Percentiles rank a stretch among this genome's conserved stretches.
phyloP scores from a whole-genome alignment of 306 rosid species.

The Ceratonia siliqua region DNA sequence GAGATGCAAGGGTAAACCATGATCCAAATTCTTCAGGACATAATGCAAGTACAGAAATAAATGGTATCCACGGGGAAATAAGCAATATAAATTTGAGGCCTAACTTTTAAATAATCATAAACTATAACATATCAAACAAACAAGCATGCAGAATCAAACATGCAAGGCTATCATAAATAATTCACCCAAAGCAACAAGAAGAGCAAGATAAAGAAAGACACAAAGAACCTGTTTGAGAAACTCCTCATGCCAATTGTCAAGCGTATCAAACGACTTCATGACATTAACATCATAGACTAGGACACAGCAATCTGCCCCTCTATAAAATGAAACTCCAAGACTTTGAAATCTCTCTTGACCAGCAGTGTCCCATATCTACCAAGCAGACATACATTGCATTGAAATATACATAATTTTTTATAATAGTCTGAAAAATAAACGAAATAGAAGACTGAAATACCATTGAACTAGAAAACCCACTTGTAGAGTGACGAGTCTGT shows the following conservation, averaged over 20 bases:
- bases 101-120: background rate
- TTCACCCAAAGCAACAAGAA: no score
- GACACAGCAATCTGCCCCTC: slow-evolving; percentile 74
- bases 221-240: slow-evolving; percentile 42
- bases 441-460: background rate
- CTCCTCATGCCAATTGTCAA: slow-evolving; percentile 62
- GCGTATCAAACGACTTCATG: slow-evolving; percentile 50
- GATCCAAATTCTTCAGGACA: background rate
- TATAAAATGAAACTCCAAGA: slow-evolving; percentile 60
- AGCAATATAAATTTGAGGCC: slow-evolving; percentile 1
- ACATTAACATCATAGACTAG: slow-evolving; percentile 62
- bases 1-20: background rate
- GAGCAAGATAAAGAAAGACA: no score
- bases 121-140: background rate
- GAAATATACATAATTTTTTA: no score
- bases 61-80: background rate
- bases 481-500: slow-evolving; percentile 61
- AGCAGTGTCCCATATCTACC: slow-evolving; percentile 76
- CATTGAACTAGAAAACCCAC: slow-evolving; percentile 39
- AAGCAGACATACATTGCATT: no score
- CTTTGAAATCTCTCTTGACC: slow-evolving; percentile 76
- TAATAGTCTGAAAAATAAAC: no score
- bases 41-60: background rate
- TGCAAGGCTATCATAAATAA: no score
- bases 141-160: slow-evolving; percentile 2